These are phyloP conservation scores for Hypomyces perniciosus DNA, from an alignment of 2,329 filamentous ascomycete genomes.

Conservation along the genomic window DNA sequence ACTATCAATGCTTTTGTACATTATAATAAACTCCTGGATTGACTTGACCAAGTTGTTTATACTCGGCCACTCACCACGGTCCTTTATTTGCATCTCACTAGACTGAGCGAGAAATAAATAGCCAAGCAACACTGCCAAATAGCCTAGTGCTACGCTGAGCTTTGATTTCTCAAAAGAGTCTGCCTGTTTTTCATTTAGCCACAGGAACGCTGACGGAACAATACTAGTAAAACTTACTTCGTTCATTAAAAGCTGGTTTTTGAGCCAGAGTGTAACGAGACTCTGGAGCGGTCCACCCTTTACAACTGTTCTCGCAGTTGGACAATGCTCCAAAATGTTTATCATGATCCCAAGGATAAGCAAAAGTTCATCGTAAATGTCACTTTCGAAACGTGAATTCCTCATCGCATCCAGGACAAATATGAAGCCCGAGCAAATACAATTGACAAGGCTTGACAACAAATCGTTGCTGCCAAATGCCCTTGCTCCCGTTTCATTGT, in stretches of 20 bases:
- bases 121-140: conserved; percentile 76
- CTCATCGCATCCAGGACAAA: conserved; percentile 42
- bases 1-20: not conserved
- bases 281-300: conserved; percentile 42
- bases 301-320: conserved; percentile 37
- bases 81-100: conserved; percentile 15
- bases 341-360: conserved; percentile 77
- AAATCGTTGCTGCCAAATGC: conserved; percentile 59
- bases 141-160: conserved; percentile 78
- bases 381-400: conserved; percentile 42
- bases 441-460: conserved; percentile 41
- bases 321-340: conserved; percentile 77
- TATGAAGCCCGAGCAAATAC: conserved; percentile 47
- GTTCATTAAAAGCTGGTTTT: conserved; percentile 57
- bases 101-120: conserved; percentile 61
- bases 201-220: not conserved
- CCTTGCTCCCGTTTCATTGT: conserved; percentile 68
- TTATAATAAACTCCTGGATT: not conserved
- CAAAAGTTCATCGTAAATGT: conserved; percentile 63
- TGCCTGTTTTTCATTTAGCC: conserved; percentile 38
- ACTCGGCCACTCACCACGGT: not conserved
- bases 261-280: conserved; percentile 61
- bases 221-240: conserved; percentile 51
- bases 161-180: conserved; percentile 69
- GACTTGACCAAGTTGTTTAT: not conserved